Evolutionary conservation across 495 filamentous ascomycete species (phyloP), one percentile per base, ranked within the genome.

Genomic region (Sordaria brevicollis): DNA sequence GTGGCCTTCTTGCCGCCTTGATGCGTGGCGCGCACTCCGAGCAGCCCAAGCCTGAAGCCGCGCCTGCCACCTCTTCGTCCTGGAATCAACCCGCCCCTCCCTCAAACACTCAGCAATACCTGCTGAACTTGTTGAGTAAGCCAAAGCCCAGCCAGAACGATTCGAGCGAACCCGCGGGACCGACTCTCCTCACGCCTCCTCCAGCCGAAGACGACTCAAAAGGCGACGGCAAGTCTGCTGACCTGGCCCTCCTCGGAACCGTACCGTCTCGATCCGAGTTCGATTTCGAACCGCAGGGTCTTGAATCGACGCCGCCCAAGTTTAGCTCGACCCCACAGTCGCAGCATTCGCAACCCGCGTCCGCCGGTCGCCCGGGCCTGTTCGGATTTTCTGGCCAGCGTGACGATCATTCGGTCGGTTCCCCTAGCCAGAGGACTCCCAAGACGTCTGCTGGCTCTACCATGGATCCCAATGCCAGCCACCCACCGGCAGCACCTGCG

Each of bases 101-200:
- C 1, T 71, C 73, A 2, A 81, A 84, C 72, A 86, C 85, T 11
- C 84, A 86, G 70, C 79, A 81, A 36, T 86, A 85, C 62, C 79
- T 88, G 29, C 80, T 88, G 41, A 81, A 84, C 67, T 74, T 88
- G 17, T 76, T 88, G 25, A 83, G 84, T 68, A 81, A 81, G 43
- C 86, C 83, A 62, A 87, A 88, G 81, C 83, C 83, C 57, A 76
- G 81, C 41, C 82, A 87, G 74, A 80, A 79, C 67, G 82, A 86
- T 43, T 72, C 76, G 71, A 68, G 79, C 79, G 75, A 84, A 76
- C 68, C 73, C 73, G 76, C 80, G 49, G 73, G 81, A 54, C 71
- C 83, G 71, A 65, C 76, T 79, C 69, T 83, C 2, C 69, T 81
- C 38, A 81, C 76, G 15, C 80, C 81, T 31, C 80, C 79, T 41